phyloP scores from a whole-genome alignment of 352 stramenopile species.

The Elongisporangium undulatum region DNA sequence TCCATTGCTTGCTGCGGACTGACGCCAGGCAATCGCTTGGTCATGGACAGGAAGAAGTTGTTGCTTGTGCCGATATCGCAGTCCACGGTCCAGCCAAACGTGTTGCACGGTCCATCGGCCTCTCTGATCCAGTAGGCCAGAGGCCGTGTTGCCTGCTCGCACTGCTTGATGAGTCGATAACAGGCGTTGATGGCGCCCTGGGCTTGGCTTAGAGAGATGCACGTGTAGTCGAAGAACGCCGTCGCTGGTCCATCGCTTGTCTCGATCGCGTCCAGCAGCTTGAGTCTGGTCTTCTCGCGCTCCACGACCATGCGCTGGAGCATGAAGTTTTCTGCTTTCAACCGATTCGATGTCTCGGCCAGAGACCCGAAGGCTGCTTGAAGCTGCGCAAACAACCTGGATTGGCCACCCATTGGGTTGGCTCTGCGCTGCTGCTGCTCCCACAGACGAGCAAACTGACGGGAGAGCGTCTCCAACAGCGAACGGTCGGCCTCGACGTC shows the following conservation, averaged over 20 bases:
- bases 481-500: too few relatives aligned
- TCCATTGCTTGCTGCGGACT: conserved; percentile 37
- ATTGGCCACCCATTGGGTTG: conserved; percentile 10
- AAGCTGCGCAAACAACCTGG: conserved; percentile 10
- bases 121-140: too few relatives aligned
- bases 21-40: conserved; percentile 25
- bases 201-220: conserved; percentile 49
- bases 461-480: conserved; percentile 38
- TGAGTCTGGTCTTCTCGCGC: conserved; percentile 41
- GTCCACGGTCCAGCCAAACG: conserved; percentile 44
- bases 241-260: too few relatives aligned
- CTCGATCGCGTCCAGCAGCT: too few relatives aligned
- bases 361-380: conserved; percentile 47
- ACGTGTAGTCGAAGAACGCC: too few relatives aligned
- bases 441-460: conserved; percentile 32
- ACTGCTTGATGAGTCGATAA: conserved; percentile 46
- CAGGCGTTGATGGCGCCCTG: conserved; percentile 47
- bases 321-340: conserved; percentile 60
- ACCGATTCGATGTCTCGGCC: conserved; percentile 42
- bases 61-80: conserved; percentile 36
- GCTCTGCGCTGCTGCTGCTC: conserved; percentile 23
- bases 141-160: conserved; percentile 38
- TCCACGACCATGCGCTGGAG: conserved; percentile 46
- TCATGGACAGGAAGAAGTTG: too few relatives aligned
- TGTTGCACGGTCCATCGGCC: conserved; percentile 33